Evolutionary conservation across 331 rosid species (phyloP), one percentile per base, ranked within the genome.

Genomic region (Quercus lobata): DNA sequence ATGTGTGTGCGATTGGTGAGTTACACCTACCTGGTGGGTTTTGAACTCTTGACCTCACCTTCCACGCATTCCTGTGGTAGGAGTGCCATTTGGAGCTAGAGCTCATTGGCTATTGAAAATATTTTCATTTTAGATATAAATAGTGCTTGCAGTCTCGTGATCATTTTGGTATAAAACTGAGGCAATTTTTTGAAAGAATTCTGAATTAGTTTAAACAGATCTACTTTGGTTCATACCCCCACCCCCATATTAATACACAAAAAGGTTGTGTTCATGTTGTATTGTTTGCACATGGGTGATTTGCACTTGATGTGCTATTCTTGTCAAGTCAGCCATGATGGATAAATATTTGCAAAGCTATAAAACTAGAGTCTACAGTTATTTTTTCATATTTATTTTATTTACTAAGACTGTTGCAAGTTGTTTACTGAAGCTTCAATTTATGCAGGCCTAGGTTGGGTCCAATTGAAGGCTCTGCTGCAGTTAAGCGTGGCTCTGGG

Each of bases 371-470:
- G 6, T 60, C 34, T 60, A 11, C 25, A 60, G 11, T 4, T 34
- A n/a, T 7, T 37, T 68, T n/a, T 68, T 29, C 29, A 18, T 68
- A 10, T 2, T 44, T 24, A 21, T 56, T 58, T 73, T 30, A 61
- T 22, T 63, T 18, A 63, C 14, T 72, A 32, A 54, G 21, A 15
- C 52, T 53, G 62, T 46, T 29, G 7, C 21, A 25, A 56, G 27
- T 41, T 19, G 18, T 55, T 0, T 10, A 66, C 57, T 74, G 21
- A 71, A 14, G 37, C 53, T 44, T 73, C 17, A 29, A 54, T 1
- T 53, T 15, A 30, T 78, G 73, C 83, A 88, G 91, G 86, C 76
- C 91, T n/a, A 84, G 87, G 73, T 78, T 81, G 66, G 89, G 83
- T 75, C 85, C 60, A 18, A 66, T 21, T 73, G 87, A 81, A 68